Evolutionary conservation across 164 flowering plant species (phyloP), one percentile per base, ranked within the genome.

Genomic region (Platanus orientalis): DNA sequence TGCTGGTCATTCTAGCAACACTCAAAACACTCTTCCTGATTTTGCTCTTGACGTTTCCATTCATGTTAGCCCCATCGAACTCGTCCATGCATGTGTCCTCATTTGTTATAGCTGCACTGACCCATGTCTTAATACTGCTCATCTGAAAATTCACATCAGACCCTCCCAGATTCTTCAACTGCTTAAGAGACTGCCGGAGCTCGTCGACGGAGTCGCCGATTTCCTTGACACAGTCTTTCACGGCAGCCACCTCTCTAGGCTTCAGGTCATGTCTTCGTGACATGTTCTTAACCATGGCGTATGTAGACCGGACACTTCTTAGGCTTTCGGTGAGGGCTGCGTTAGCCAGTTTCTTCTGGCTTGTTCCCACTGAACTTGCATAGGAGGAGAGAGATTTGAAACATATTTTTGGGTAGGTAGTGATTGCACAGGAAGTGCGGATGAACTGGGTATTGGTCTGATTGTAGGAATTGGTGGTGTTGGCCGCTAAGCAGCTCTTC

Each of bases 1-100:
- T 45, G n/a, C 49, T 45, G 19, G 49, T 45, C 4, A 45, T 1
- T 19, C 16, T 14, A 19, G 49, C 49, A 45, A 45, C 49, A 19
- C 6, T 16, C 19, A 45, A 2, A 13, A 45, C 16, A 45, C 49
- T 2, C 19, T 45, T 45, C 49, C 20, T 45, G 29, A 53, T 25
- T 19, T 17, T 45, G 49, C 19, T 68, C 75, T 72, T 79, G 42
- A 79, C 45, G 7, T 34, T 30, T 4, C 61, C 69, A 29, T 54
- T 54, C 66, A 76, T 52, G 42, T 53, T 64, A 16, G 63, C 25
- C 11, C 54, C 82, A 24, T 65, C 66, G 32, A 84, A 75, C 16
- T 79, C 88, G 27, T 84, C 89, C 77, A 70, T 71, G 72, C 89
- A 87, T 0, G 89, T 81, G 7, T 80, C 77, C 10, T 81, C 86